Conservation (phyloP, 1,284 basidiomycete genomes). For the Paramarasmius palmivorus region DNA sequence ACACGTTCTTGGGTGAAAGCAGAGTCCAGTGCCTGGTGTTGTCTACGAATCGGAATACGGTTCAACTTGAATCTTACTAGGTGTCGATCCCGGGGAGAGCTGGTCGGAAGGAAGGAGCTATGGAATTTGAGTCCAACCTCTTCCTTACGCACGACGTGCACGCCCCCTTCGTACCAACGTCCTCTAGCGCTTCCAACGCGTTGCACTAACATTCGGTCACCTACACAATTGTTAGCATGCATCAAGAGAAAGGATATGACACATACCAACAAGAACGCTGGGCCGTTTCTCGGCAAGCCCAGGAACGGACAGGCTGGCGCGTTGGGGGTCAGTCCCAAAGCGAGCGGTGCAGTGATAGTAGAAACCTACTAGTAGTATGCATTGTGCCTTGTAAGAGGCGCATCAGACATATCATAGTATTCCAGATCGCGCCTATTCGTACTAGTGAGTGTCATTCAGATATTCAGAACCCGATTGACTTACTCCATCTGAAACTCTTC, state of each 20-base stretch:
- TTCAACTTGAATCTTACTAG: conserved; percentile 60
- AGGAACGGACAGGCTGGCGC: conserved; percentile 41
- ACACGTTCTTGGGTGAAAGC: conserved; percentile 22
- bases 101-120: conserved; percentile 38
- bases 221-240: conserved; percentile 16
- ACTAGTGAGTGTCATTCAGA: neutral
- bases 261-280: conserved; percentile 43
- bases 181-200: conserved; percentile 32
- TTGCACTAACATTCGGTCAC: conserved; percentile 21
- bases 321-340: neutral
- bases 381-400: conserved; percentile 17
- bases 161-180: conserved; percentile 57
- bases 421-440: conserved; percentile 50
- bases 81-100: conserved; percentile 28
- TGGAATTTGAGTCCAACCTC: conserved; percentile 58
- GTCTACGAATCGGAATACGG: conserved; percentile 49
- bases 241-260: conserved; percentile 45
- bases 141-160: conserved; percentile 50
- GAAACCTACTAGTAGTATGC: conserved; percentile 45
- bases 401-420: conserved; percentile 50
- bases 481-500: conserved; percentile 63
- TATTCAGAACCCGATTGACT: conserved; percentile 23
- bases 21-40: conserved; percentile 50
- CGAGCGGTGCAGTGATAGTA: neutral
- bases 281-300: conserved; percentile 52